Base-by-base conservation (phyloP, 164 flowering plant species). In the Tinospora cordifolia region DNA sequence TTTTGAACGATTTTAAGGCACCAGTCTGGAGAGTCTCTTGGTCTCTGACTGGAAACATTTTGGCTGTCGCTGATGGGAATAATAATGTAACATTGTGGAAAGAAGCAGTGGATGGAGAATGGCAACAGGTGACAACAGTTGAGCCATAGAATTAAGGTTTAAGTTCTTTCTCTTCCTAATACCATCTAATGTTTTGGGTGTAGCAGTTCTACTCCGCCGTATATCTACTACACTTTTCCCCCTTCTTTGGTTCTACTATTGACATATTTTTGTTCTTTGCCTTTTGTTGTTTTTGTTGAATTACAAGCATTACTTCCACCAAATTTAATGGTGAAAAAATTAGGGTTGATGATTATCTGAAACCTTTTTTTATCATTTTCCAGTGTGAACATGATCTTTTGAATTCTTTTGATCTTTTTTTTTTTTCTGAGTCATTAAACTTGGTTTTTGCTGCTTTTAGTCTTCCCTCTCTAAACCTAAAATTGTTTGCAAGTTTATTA, bases 1-100 rank as follows among this genome's bases (percentile, higher is more conserved):
- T 84, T 62, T 75, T 84, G 78, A 71, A 81, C 62, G 87, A 84
- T 68, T 84, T 83, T 58, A 77, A 77, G 44, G 77, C 83, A 36
- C 83, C 85, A 1, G 87, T 82, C 47, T 84, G 87, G 87, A 84
- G 81, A 76, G 85, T 84, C 12, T 81, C 85, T 3, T 84, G 87
- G 87, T 84, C 87, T 6, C 63, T 83, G 38, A 84, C 87, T 24
- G 87, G 87, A 46, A 83, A 84, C 60, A 73, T 83, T 30, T 74
- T 84, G 66, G 87, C 87, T 30, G 87, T 84, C 67, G 83, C 87
- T 63, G 84, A 81, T 75, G 87, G 85, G 27, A 74, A 75, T 66
- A 83, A 82, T 68, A 75, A 69, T 51, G 84, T 84, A 8, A 81
- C 85, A 11, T 68, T 82, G 72, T 82, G 87, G 87, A 84, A 84